Conservation (phyloP, 257 asterid genomes). For the Primulina huaijiensis region DNA sequence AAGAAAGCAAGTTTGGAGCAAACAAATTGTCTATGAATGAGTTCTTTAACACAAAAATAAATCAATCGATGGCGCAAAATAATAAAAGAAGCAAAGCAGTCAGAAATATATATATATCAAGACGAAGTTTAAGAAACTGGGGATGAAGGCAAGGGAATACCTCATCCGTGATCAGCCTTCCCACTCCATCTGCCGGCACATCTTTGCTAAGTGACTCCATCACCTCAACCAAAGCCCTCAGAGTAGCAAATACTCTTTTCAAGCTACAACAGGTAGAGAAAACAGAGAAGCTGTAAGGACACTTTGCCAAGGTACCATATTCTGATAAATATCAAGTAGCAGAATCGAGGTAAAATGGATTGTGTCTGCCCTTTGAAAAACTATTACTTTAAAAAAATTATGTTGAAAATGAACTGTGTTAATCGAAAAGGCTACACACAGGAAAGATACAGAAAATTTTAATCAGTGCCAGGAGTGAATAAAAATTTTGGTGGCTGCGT, state of each 20-base stretch:
- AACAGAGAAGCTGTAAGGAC: slow-evolving; percentile 28
- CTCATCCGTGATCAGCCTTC: slow-evolving; percentile 79
- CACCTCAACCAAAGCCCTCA: slow-evolving; percentile 95
- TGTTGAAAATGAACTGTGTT: background rate
- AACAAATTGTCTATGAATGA: slow-evolving; percentile 3
- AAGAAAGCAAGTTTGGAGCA: slow-evolving; percentile 24
- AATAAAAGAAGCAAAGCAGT: slow-evolving; percentile 16
- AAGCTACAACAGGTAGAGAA: slow-evolving; percentile 43
- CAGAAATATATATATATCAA: slow-evolving; percentile 16
- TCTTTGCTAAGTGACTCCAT: slow-evolving; percentile 87
- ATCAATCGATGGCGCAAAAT: slow-evolving; percentile 3
- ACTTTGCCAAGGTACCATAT: slow-evolving; percentile 13
- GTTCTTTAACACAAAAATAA: slow-evolving; percentile 18
- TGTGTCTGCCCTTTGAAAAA: slow-evolving; percentile 3
- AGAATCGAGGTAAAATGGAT: slow-evolving; percentile 1
- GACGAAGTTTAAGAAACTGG: slow-evolving; percentile 18
- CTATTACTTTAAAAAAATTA: background rate
- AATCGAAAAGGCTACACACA: background rate
- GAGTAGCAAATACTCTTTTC: slow-evolving; percentile 71
- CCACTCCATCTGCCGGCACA: slow-evolving; percentile 71
- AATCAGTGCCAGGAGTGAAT: background rate
- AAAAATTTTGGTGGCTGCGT: background rate
- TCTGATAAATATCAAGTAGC: slow-evolving; percentile 11
- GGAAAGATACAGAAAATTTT: background rate
- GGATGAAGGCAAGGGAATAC: slow-evolving; percentile 34